Conservation (phyloP, 1,284 basidiomycete species). For the Trichosporon sp. region DNA sequence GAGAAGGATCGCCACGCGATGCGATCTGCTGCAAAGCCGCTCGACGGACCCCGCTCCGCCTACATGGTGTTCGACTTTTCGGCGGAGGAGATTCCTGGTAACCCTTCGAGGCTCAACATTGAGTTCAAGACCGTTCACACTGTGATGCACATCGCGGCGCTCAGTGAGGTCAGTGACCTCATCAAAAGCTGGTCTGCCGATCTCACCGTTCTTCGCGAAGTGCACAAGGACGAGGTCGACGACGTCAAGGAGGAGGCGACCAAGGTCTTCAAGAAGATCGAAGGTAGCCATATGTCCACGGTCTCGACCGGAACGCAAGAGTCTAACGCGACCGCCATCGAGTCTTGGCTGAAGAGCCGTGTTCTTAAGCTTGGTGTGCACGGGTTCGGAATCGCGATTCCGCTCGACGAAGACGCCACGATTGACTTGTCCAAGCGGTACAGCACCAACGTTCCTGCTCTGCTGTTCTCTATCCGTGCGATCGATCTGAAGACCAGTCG, state of each 20-base stretch:
- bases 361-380: conserved; percentile 67
- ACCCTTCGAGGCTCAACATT: conserved; percentile 58
- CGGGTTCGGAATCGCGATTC: conserved; percentile 82
- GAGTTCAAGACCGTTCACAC: conserved; percentile 76
- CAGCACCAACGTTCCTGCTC: conserved; percentile 65
- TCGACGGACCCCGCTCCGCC: conserved; percentile 70
- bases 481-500: conserved; percentile 71
- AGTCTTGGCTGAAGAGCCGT: conserved; percentile 69
- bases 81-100: conserved; percentile 50
- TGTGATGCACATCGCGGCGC: conserved; percentile 86
- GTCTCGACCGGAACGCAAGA: background rate
- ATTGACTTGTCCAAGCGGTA: conserved; percentile 62
- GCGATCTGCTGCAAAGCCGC: conserved; percentile 55
- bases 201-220: conserved; percentile 69
- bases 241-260: conserved; percentile 80
- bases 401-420: conserved; percentile 56
- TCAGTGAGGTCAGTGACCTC: conserved; percentile 83
- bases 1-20: conserved; percentile 21
- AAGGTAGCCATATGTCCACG: conserved; percentile 24
- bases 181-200: conserved; percentile 75
- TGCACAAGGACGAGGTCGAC: conserved; percentile 71
- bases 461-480: conserved; percentile 76
- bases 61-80: conserved; percentile 77
- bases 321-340: conserved; percentile 21
- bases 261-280: conserved; percentile 62